These are phyloP conservation scores for Aethionema arabicum DNA, from an alignment of 345 rosid species.

Conservation along the genomic window DNA sequence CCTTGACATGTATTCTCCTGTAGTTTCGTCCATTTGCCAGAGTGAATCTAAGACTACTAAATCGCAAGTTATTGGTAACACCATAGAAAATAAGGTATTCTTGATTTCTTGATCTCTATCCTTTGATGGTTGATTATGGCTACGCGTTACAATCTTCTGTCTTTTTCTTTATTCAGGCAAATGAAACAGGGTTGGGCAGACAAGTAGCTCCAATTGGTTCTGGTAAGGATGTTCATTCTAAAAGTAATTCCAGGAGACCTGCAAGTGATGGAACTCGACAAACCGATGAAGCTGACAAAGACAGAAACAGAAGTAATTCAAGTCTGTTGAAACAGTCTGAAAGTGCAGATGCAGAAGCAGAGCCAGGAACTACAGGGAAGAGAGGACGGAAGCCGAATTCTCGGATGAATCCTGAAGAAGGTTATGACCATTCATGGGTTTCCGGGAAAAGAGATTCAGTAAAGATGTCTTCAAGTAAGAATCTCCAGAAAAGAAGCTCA, in stretches of 20 bases:
- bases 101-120: conserved; percentile 24
- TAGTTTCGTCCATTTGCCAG: conserved; percentile 49
- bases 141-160: conserved; percentile 6
- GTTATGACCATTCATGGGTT: conserved; percentile 56
- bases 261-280: conserved; percentile 19
- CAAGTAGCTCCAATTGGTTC: neutral
- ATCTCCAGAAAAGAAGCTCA: conserved; percentile 31
- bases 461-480: conserved; percentile 32
- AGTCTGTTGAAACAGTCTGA: conserved; percentile 31
- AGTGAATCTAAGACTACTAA: conserved; percentile 28
- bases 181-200: conserved; percentile 10
- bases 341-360: conserved; percentile 41
- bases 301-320: conserved; percentile 17
- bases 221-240: conserved; percentile 14
- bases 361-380: conserved; percentile 41
- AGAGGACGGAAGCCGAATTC: conserved; percentile 72
- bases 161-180: conserved; percentile 31
- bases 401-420: conserved; percentile 70
- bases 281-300: conserved; percentile 11
- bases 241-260: conserved; percentile 26
- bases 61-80: conserved; percentile 12
- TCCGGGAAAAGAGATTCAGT: conserved; percentile 33
- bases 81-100: conserved; percentile 48
- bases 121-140: conserved; percentile 8
- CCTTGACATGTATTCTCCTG: conserved; percentile 56